A percentile compares a stretch with the other conserved stretches of the same genome.
Evolutionary conservation across 192 early-diverging fungal genomes (phyloP).

Genomic region (Kappamyces sp.): DNA sequence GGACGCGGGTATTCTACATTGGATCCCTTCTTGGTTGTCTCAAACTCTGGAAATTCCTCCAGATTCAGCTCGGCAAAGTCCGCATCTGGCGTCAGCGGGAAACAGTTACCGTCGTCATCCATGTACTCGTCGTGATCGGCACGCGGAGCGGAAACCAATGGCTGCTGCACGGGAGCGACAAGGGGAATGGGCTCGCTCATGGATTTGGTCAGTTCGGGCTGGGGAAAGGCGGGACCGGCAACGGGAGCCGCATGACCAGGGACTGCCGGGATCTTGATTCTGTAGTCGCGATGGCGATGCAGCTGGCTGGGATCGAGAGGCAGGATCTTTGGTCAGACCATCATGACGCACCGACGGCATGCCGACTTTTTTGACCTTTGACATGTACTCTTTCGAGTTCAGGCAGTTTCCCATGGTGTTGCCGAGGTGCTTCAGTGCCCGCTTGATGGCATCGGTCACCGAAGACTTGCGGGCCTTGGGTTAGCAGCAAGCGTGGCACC

Average conservation of each 20-base stretch:
- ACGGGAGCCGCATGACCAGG: not conserved
- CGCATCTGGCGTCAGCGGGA: too few species aligned
- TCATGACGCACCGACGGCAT: not conserved
- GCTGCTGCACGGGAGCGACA: too few species aligned
- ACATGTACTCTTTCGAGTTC: conserved; percentile 66
- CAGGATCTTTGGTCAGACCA: not conserved
- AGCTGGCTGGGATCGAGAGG: not conserved
- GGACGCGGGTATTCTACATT: too few species aligned
- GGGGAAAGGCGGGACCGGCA: too few species aligned
- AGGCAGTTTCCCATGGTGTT: conserved; percentile 79
- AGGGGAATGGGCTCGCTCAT: too few species aligned
- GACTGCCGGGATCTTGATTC: not conserved
- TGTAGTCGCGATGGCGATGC: conserved; percentile 1
- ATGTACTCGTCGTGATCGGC: too few species aligned
- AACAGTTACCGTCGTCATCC: too few species aligned
- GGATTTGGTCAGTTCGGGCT: too few species aligned
- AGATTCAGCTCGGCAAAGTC: too few species aligned
- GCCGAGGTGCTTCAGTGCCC: conserved; percentile 82
- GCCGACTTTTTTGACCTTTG: conserved; percentile 22
- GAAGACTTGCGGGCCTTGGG: conserved; percentile 81
- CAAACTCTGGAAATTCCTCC: too few species aligned
- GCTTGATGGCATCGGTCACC: conserved; percentile 80
- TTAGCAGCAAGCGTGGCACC: conserved; percentile 25
- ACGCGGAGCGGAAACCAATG: too few species aligned
- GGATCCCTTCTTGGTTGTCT: too few species aligned